Evolutionary conservation across 1,284 basidiomycete species (phyloP), one percentile per base, ranked within the genome.

Genomic region (Volvariella surrecta): DNA sequence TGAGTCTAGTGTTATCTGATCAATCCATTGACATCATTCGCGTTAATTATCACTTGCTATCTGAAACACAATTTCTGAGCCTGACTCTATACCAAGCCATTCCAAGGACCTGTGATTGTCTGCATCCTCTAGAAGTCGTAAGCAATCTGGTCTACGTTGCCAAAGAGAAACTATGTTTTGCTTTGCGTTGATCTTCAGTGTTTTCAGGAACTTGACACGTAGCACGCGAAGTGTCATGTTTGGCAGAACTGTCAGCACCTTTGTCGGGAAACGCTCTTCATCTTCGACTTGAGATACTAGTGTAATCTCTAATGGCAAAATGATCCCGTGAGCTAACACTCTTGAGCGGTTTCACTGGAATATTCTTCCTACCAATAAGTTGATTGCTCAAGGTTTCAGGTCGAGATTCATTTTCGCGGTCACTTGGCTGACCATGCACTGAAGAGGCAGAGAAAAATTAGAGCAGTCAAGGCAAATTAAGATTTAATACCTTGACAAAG

Each of bases 11-110:
- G n/a, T n/a, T n/a, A n/a, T 39, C 30, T 30, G 42, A 15, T 35
- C 28, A 24, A 38, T 30, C 38, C 32, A 24, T 37, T 17, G 10
- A n/a, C 37, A 39, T 39, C 21, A 21, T 39, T 16, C 22, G 13
- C 20, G 4, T 21, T 37, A 45, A 46, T 46, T 22, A 35, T 35
- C 18, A 20, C 45, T 19, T 39, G 34, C 31, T 30, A 41, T 37
- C 24, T 43, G 41, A 55, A 55, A 74, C 55, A 58, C 61, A 47
- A 85, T 58, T 47, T 67, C 62, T 46, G 74, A 70, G 21, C 66
- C 71, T n/a, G 74, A 68, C 48, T 85, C 80, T 31, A 89, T 54
- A 2, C 85, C 85, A 55, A 80, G 73, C 82, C 85, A 87, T 43
- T 68, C 73, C 39, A 88, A 56, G 47, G 79, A 72, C 42, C 71